Evolutionary conservation across 129 eudicot genomes (phyloP), one percentile per base, ranked within the genome.

Genomic region (Mikania micrantha): DNA sequence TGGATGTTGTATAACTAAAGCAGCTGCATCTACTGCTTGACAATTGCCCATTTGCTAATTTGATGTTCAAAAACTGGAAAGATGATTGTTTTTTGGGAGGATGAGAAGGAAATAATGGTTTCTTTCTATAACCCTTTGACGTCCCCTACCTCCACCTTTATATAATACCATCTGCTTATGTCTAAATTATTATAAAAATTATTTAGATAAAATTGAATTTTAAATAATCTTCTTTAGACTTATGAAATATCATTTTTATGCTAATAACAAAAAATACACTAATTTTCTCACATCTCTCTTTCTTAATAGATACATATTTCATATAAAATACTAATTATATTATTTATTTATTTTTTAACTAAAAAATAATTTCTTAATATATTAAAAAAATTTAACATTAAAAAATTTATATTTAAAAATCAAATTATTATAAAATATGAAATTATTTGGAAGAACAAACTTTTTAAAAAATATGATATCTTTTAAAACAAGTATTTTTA

Each of bases 21-120:
- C 91, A 45, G 98, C 98, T 36, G 95, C 95, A 81, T 93, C 98
- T 58, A 93, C 85, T 9, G 98, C 92, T 41, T 93, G 98, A 59
- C 98, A 93, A 54, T 93, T 93, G 21, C 98, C 98, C 98, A 93
- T 93, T 69, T 79, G 52, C 72, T 32, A 16, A 27, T 42, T 32
- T 20, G 8, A 53, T 21, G 31, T 12, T 22, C n/a, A n/a, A 56
- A 19, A 54, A 54, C 17, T 47, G 16, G 4, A 54, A 19, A 52
- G 66, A 52, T 42, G 5, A 73, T 64, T 64, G 35, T 48, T 16
- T 10, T 28, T 24, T 29, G 27, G 32, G 70, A 75, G 48, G 75
- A 60, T 36, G 64, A 63, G 25, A 7, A 56, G 74, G 70, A 68
- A 68, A 41, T 17, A 60, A 60, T 68, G 70, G 65, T 59, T 58